Conservation (phyloP, 2,329 filamentous ascomycete genomes). For the Penicillium sp. region DNA sequence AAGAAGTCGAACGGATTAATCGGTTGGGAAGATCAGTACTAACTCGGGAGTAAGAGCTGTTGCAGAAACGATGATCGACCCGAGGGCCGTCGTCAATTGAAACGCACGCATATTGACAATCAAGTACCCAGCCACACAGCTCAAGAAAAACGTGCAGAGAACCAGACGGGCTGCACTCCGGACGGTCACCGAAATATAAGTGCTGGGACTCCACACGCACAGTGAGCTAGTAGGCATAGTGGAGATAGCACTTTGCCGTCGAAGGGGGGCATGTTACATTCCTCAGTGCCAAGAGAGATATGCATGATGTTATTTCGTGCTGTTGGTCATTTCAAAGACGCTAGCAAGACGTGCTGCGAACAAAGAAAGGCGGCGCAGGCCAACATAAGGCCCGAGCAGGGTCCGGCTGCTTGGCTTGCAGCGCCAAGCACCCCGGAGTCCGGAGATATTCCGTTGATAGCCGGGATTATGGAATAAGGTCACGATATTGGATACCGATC, state of each 20-base stretch:
- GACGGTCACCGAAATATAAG: neutral
- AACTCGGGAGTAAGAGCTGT: slow-evolving; percentile 31
- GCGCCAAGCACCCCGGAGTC: slow-evolving; percentile 18
- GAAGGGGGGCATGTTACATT: slow-evolving; percentile 18
- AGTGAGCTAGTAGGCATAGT: neutral
- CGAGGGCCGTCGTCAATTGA: slow-evolving; percentile 26
- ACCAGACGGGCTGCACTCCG: neutral
- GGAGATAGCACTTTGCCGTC: slow-evolving; percentile 2
- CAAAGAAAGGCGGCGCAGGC: slow-evolving; percentile 3
- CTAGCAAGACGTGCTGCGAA: neutral
- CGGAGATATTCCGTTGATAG: slow-evolving; percentile 10
- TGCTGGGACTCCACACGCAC: neutral
- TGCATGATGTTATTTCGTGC: slow-evolving; percentile 5
- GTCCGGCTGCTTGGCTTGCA: slow-evolving; percentile 18
- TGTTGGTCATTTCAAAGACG: neutral
- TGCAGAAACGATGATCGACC: slow-evolving; percentile 21
- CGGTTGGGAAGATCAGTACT: slow-evolving; percentile 5
- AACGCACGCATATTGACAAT: slow-evolving; percentile 23
- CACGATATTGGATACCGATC: neutral
- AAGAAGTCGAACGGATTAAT: neutral
- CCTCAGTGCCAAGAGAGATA: slow-evolving; percentile 18
- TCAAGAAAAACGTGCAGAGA: slow-evolving; percentile 3
- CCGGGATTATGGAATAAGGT: slow-evolving; percentile 1
- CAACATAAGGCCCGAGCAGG: neutral
- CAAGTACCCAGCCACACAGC: slow-evolving; percentile 2